Base-by-base conservation (phyloP, 2,329 filamentous ascomycete genomes). In the Colletotrichum viniferum region DNA sequence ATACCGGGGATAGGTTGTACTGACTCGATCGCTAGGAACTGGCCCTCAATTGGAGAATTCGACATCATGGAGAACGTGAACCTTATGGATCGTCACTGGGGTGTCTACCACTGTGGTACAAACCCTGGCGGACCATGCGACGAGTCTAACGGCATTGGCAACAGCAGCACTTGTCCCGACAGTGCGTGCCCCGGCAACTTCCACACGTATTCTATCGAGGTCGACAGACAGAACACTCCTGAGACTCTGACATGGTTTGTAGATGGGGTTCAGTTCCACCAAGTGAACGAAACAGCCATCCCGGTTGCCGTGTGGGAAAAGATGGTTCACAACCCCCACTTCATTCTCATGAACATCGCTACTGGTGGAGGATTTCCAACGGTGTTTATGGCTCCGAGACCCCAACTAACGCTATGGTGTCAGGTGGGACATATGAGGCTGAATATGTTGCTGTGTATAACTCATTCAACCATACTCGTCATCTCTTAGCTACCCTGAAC, bases 61-160 rank as follows among this genome's bases (percentile, higher is more conserved):
- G 87, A 88, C 80, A 82, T 88, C 32, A 77, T 88, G 71, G 87
- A 88, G 79, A 79, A 81, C 5, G 78, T 85, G 69, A 87, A 87
- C 78, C 86, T 85, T 43, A 74, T 79, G 28, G 36, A 73, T 24
- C 80, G 72, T 12, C 80, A 81, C 32, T 84, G 81, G 78, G 81
- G 84, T 61, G 85, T 83, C 0, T 77, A 85, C 4, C 87, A 88
- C 80, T 88, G 86, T 79, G 86, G 85, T 63, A 76, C 76, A 3
- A 79, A 79, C 66, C 79, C 79, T 1, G 84, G 84, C 21, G 87
- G 86, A 2, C 81, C 82, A 0, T 88, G 87, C 78, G 81, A 84
- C 34, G 86, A 88, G 78, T 80, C 82, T 16, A 80, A 78, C 52
- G 86, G 86, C 24, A 75, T 85, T 61, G 78, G 77, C 9, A 48